These are phyloP conservation scores for Phytopythium montanum DNA, from an alignment of 352 stramenopile genomes.

Conservation along the genomic window DNA sequence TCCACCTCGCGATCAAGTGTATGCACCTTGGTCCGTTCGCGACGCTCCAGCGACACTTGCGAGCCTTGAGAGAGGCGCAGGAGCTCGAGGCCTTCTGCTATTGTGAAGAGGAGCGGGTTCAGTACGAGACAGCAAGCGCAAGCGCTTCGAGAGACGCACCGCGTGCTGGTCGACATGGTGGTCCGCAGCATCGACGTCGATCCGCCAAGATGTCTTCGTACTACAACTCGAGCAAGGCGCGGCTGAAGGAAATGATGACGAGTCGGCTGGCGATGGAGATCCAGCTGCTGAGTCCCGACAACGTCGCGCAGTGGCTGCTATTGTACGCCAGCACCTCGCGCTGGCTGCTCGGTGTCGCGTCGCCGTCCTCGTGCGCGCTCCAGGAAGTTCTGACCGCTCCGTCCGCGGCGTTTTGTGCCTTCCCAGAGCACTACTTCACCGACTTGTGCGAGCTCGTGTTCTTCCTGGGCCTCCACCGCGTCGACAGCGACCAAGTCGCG, in stretches of 20 bases:
- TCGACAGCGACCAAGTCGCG: not conserved
- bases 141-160: not conserved
- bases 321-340: slow-evolving; percentile 52
- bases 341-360: slow-evolving; percentile 42
- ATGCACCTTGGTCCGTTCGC: slow-evolving; percentile 62
- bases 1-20: slow-evolving; percentile 59
- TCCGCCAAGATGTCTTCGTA: slow-evolving; percentile 29
- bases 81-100: slow-evolving; percentile 60
- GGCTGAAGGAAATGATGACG: slow-evolving; percentile 42
- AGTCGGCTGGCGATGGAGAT: slow-evolving; percentile 45
- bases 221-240: slow-evolving; percentile 55
- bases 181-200: not conserved
- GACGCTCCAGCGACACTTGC: slow-evolving; percentile 42
- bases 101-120: slow-evolving; percentile 51
- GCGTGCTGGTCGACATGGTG: not conserved
- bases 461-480: slow-evolving; percentile 25
- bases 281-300: slow-evolving; percentile 48
- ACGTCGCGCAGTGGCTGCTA: slow-evolving; percentile 48
- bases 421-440: slow-evolving; percentile 46
- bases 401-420: slow-evolving; percentile 26
- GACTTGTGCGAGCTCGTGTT: slow-evolving; percentile 44
- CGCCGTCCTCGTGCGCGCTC: slow-evolving; percentile 22
- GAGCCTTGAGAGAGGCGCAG: slow-evolving; percentile 47
- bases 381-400: slow-evolving; percentile 21
- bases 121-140: slow-evolving; percentile 20